Evolutionary conservation across 1,284 basidiomycete species (phyloP), one percentile per base, ranked within the genome.

Genomic region (Leucoagaricus sp.): DNA sequence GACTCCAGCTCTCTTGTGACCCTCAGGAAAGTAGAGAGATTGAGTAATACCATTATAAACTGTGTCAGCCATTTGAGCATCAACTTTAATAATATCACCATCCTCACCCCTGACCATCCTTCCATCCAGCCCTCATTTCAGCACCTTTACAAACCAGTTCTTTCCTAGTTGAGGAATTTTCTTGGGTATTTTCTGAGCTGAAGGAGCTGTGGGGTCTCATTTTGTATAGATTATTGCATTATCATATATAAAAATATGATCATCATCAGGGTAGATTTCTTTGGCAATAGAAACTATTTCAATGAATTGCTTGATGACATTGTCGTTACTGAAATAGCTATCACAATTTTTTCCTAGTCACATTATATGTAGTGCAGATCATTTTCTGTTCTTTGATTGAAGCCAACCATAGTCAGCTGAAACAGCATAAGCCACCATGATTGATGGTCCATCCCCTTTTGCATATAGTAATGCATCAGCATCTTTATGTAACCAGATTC

Each of bases 171-270:
- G n/a, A n/a, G n/a, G n/a, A n/a, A 38, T 61, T 9, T 47, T 29
- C 41, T 66, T 66, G 4, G 63, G 61, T 62, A 66, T 69, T 17
- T 61, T 46, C 2, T 55, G 31, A 40, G 69, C 69, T 50, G 67
- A 71, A 8, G 70, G 61, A 17, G 72, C 60, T 58, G 64, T 63
- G 15, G 64, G 58, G 3, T 65, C 58, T 15, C 59, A 63, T 58
- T 73, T 72, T 1, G 61, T 61, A 57, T 73, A 69, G 28, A 66
- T 73, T 4, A 65, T 60, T 12, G 72, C 70, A 61, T 75, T n/a
- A n/a, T n/a, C n/a, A n/a, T n/a, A n/a, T n/a, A n/a, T n/a, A n/a
- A n/a, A n/a, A n/a, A n/a, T n/a, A n/a, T n/a, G n/a, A n/a, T n/a
- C n/a, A n/a, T n/a, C n/a, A n/a, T n/a, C n/a, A n/a, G n/a, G n/a